Percentiles rank a stretch among this genome's conserved stretches.
Conservation (phyloP, 2,329 filamentous ascomycete species). For the Calonectria pseudoreteaudii region DNA sequence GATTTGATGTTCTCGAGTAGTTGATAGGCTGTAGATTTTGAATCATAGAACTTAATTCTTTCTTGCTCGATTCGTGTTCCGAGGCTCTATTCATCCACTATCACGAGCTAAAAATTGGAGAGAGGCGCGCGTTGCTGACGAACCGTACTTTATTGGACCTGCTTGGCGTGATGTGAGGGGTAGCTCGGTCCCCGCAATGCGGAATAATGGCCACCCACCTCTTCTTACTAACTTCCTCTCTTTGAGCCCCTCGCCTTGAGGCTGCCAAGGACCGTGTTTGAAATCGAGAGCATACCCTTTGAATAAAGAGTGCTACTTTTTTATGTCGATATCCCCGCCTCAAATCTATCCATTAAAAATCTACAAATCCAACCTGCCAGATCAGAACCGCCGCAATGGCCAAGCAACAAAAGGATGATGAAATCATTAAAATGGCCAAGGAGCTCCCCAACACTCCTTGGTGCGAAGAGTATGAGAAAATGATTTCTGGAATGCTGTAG, state of each 20-base stretch:
- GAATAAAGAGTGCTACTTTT: no score
- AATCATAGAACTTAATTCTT: neutral
- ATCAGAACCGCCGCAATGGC: slow-evolving; percentile 4
- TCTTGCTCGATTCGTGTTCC: neutral
- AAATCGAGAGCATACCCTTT: neutral
- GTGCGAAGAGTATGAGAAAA: slow-evolving; percentile 32
- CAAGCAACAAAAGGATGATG: slow-evolving; percentile 21
- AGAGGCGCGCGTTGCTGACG: neutral
- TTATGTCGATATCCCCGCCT: no score
- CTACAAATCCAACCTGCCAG: neutral
- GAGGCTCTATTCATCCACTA: neutral
- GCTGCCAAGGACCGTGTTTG: no score
- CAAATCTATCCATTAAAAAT: no score
- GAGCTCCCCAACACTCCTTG: slow-evolving; percentile 15
- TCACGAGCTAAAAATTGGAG: neutral
- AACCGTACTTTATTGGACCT: neutral
- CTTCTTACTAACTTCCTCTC: neutral
- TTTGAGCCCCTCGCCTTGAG: neutral
- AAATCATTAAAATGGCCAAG: slow-evolving; percentile 27
- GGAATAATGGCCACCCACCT: neutral
- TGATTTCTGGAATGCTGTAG: slow-evolving; percentile 34
- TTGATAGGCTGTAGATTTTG: neutral
- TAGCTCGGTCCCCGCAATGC: neutral
- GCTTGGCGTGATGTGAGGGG: neutral
- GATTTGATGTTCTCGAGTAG: slow-evolving; percentile 48